Conservation (phyloP, 495 filamentous ascomycete species). For the Aspergillus conjunctus region DNA sequence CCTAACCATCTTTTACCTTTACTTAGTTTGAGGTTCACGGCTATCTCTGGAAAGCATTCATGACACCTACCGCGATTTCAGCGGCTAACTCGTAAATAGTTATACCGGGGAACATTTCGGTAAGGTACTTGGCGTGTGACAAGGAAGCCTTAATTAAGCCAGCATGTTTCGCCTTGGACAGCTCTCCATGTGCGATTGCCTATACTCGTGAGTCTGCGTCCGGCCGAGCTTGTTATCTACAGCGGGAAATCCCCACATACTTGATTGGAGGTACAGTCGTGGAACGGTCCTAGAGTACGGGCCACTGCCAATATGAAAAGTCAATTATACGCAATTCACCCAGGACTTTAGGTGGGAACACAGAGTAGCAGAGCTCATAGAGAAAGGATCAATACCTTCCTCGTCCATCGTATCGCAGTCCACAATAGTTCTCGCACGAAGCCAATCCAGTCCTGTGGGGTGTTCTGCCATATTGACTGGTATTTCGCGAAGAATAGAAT, state of each 20-base stretch:
- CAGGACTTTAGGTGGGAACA: neutral
- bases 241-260: constrained; percentile 29
- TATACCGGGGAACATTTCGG: constrained; percentile 40
- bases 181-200: constrained; percentile 63
- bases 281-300: constrained; percentile 59
- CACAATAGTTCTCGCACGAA: constrained; percentile 53
- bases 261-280: constrained; percentile 70
- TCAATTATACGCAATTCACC: neutral
- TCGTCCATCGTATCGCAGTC: constrained; percentile 65
- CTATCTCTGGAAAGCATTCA: neutral
- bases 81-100: constrained; percentile 54
- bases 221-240: neutral
- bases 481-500: neutral
- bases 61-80: constrained; percentile 52
- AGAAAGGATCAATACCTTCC: constrained; percentile 40
- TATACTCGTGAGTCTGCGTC: constrained; percentile 23
- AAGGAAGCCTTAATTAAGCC: constrained; percentile 50
- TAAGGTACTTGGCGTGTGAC: constrained; percentile 37
- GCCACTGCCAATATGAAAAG: constrained; percentile 43
- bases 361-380: neutral
- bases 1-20: constrained; percentile 48
- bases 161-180: constrained; percentile 52
- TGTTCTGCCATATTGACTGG: constrained; percentile 18
- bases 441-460: constrained; percentile 35
- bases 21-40: neutral